Evolutionary conservation across 176 grass and related monocot genomes (phyloP).

Genomic region (Aegilops bicornis): DNA sequence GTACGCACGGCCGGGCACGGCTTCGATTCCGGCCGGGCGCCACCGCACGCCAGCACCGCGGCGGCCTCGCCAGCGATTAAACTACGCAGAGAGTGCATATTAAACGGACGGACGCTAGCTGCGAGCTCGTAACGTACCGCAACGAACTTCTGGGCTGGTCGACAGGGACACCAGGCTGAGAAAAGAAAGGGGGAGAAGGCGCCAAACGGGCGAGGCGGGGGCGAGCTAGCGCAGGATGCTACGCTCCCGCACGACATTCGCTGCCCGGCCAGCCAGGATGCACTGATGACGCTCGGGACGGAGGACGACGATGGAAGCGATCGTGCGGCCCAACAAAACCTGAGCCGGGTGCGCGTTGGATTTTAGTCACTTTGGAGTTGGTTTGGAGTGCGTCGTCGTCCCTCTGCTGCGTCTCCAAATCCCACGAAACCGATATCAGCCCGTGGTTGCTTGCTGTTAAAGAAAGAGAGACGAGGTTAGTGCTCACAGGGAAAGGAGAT

Average conservation of each 20-base stretch:
- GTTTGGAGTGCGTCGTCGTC: neutral
- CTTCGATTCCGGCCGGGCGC: too few species aligned
- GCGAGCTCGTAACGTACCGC: neutral
- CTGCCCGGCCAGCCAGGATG: constrained; percentile 26
- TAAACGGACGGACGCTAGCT: neutral
- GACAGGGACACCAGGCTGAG: constrained; percentile 35
- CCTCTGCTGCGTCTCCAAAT: neutral
- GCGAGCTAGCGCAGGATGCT: neutral
- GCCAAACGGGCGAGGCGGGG: neutral
- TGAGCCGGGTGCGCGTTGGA: neutral
- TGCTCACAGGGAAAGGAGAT: constrained; percentile 12
- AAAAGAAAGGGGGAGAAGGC: neutral
- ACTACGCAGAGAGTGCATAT: too few species aligned
- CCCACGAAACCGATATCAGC: neutral
- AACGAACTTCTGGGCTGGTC: neutral
- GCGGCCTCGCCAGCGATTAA: neutral
- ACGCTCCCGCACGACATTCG: neutral
- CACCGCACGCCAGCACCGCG: neutral
- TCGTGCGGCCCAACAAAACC: constrained; percentile 29
- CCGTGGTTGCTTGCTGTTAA: constrained; percentile 32
- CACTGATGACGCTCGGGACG: neutral
- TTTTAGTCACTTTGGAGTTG: neutral
- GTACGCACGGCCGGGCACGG: too few species aligned
- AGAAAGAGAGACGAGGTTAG: constrained; percentile 17
- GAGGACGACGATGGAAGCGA: neutral